These are phyloP conservation scores for Ehretia macrophylla DNA, from an alignment of 257 asterid species.

Conservation along the genomic window DNA sequence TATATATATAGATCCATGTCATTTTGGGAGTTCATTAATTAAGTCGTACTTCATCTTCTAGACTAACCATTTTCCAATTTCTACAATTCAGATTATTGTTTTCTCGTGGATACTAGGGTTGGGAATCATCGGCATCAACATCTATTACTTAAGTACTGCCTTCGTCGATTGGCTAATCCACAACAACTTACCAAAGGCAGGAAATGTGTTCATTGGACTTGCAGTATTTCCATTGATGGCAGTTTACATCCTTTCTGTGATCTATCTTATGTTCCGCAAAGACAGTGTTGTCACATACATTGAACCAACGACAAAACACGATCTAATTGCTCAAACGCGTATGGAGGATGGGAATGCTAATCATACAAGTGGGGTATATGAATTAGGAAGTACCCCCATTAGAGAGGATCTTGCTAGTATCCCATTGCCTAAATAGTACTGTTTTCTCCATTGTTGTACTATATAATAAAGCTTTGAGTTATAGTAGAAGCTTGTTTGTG, in stretches of 20 bases:
- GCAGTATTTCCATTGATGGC: constrained; percentile 75
- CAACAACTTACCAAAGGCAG: constrained; percentile 63
- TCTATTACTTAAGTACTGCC: constrained; percentile 63
- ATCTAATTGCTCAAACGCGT: constrained; percentile 24
- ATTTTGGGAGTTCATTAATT: too few species aligned
- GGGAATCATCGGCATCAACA: constrained; percentile 81
- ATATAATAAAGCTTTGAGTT: too few species aligned
- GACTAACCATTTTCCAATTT: too few species aligned
- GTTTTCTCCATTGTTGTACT: too few species aligned
- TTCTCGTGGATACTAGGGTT: constrained; percentile 77
- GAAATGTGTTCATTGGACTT: constrained; percentile 63
- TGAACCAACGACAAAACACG: constrained; percentile 38
- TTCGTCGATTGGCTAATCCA: constrained; percentile 65
- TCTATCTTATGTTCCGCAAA: constrained; percentile 82
- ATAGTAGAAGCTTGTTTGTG: too few species aligned
- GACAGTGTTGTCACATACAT: constrained; percentile 58
- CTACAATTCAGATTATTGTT: constrained; percentile 48
- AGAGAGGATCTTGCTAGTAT: constrained; percentile 67
- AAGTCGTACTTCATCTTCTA: too few species aligned
- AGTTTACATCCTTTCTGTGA: constrained; percentile 48
- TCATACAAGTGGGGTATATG: constrained; percentile 10
- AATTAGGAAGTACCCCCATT: constrained; percentile 26
- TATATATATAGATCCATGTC: too few species aligned
- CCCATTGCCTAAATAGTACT: constrained; percentile 41
- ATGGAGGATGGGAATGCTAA: constrained; percentile 42